phyloP scores from a whole-genome alignment of 192 early-diverging fungal genomes.

The Phycomyces blakesleeanus region DNA sequence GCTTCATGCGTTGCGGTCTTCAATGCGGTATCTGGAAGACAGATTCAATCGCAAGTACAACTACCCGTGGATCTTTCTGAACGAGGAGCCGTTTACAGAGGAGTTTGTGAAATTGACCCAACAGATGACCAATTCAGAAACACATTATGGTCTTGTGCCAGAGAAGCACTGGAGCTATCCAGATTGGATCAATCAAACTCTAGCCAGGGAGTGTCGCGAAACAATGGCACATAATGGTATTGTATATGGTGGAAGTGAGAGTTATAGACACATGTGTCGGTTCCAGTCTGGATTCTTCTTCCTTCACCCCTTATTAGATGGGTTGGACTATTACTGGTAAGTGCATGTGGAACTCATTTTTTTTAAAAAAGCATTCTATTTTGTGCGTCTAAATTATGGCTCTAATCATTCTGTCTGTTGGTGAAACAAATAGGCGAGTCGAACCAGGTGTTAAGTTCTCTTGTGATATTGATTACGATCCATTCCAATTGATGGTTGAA shows the following conservation, averaged over 20 bases:
- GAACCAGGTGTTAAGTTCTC: slow-evolving; percentile 81
- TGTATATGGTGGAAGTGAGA: slow-evolving; percentile 63
- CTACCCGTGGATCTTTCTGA: slow-evolving; percentile 79
- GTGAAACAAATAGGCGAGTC: slow-evolving; percentile 51
- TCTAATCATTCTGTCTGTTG: no score
- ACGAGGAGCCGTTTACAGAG: slow-evolving; percentile 65
- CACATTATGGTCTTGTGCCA: slow-evolving; percentile 55
- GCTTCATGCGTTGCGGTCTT: slow-evolving; percentile 54
- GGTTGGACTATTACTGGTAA: slow-evolving; percentile 83
- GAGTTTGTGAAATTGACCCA: slow-evolving; percentile 51
- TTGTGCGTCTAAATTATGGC: no score
- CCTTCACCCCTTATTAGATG: slow-evolving; percentile 62
- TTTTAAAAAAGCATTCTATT: no score
- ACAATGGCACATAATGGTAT: slow-evolving; percentile 50
- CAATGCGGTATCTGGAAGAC: slow-evolving; percentile 60
- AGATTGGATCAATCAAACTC: slow-evolving; percentile 65
- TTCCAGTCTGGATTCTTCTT: slow-evolving; percentile 77
- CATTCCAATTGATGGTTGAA: slow-evolving; percentile 76
- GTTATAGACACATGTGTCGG: slow-evolving; percentile 79
- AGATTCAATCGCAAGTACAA: slow-evolving; percentile 65
- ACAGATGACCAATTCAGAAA: slow-evolving; percentile 46
- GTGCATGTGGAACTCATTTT: no score
- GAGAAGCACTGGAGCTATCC: slow-evolving; percentile 82
- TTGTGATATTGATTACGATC: slow-evolving; percentile 85
- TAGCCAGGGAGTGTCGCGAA: slow-evolving; percentile 46